phyloP scores from a whole-genome alignment of 768 basidiomycete genomes.

The Leccinum barrowsii region DNA sequence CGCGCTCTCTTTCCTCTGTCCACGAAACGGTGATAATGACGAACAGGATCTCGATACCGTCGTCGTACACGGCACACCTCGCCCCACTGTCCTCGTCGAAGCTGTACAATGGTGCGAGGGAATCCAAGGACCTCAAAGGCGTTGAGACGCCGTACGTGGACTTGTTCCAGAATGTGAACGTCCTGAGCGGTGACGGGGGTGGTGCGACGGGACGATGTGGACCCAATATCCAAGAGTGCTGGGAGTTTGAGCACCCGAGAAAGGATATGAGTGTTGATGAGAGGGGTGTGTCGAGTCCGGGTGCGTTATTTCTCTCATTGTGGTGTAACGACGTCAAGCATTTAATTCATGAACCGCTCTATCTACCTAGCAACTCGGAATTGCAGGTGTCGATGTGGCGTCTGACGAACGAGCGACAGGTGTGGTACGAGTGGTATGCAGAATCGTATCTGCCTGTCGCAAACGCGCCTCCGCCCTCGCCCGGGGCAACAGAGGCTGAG shows the following conservation, averaged over 20 bases:
- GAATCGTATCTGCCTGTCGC: conserved; percentile 82
- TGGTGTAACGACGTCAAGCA: not conserved
- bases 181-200: conserved; percentile 75
- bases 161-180: conserved; percentile 93
- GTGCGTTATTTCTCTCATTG: conserved; percentile 43
- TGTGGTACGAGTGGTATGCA: conserved; percentile 99
- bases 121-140: conserved; percentile 62
- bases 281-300: conserved; percentile 49
- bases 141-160: conserved; percentile 97
- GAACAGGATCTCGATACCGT: conserved; percentile 91
- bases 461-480: conserved; percentile 20
- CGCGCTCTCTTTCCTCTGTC: not conserved
- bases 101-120: conserved; percentile 78
- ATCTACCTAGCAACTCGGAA: conserved; percentile 89
- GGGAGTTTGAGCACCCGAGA: conserved; percentile 95
- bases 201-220: conserved; percentile 68
- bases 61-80: conserved; percentile 92
- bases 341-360: conserved; percentile 74
- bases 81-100: conserved; percentile 94
- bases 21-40: conserved; percentile 27
- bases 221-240: conserved; percentile 86
- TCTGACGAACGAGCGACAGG: conserved; percentile 79
- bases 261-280: conserved; percentile 72
- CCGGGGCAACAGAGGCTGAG: not conserved
- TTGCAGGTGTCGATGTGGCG: conserved; percentile 94